A percentile compares a stretch with the other conserved stretches of the same genome.
phyloP scores from a whole-genome alignment of 1,284 basidiomycete genomes.

The Heterobasidion irregulare region DNA sequence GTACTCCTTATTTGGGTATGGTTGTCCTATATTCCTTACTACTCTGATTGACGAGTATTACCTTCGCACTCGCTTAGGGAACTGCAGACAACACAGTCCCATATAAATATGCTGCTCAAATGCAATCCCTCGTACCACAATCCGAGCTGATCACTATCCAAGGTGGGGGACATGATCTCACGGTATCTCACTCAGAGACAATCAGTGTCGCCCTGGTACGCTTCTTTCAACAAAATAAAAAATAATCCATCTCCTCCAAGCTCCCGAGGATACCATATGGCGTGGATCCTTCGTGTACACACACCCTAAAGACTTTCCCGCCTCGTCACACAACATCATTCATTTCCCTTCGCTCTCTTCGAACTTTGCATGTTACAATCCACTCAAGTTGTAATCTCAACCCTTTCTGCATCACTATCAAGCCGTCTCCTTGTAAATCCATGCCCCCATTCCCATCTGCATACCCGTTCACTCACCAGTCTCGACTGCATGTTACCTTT shows the following conservation, averaged over 20 bases:
- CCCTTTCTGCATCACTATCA: no score
- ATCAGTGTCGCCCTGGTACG: constrained; percentile 29
- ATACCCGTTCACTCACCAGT: no score
- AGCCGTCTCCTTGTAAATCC: no score
- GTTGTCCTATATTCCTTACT: constrained; percentile 4
- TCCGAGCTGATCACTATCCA: constrained; percentile 48
- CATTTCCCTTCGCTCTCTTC: no score
- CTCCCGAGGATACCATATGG: no score
- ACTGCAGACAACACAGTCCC: constrained; percentile 58
- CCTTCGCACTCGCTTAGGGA: constrained; percentile 28
- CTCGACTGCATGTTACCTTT: no score
- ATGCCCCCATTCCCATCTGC: no score
- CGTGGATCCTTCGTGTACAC: no score
- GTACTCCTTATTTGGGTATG: constrained; percentile 60
- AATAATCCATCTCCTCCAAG: not conserved
- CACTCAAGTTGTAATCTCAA: no score
- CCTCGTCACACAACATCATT: no score
- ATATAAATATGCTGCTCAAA: constrained; percentile 48
- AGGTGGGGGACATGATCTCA: constrained; percentile 58
- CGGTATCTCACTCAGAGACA: constrained; percentile 42
- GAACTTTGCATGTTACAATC: no score
- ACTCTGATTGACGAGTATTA: not conserved
- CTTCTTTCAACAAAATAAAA: constrained; percentile 22
- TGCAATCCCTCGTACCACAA: constrained; percentile 43
- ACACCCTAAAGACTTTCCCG: no score